phyloP scores from a whole-genome alignment of 257 asterid species.

The Paraleonurus japonicus region DNA sequence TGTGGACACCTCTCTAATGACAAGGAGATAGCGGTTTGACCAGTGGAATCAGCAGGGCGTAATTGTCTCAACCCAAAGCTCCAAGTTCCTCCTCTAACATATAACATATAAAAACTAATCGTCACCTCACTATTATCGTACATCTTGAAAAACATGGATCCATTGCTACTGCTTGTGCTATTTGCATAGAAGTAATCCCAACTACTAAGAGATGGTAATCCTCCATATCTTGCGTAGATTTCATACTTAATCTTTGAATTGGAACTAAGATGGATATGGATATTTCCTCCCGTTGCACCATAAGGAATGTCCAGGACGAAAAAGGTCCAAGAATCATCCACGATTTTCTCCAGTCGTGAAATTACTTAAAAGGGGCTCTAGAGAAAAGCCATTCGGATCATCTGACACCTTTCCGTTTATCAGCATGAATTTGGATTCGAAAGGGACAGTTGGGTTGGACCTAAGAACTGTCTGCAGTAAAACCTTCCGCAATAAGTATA shows the following conservation, averaged over 20 bases:
- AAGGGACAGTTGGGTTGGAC: constrained; percentile 56
- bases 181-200: constrained; percentile 86
- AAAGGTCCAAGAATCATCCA: constrained; percentile 66
- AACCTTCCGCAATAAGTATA: neutral
- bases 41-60: constrained; percentile 26
- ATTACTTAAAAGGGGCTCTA: constrained; percentile 82
- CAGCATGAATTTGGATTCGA: constrained; percentile 79
- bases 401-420: constrained; percentile 44
- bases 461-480: constrained; percentile 70
- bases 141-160: constrained; percentile 84
- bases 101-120: constrained; percentile 68
- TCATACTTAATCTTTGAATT: constrained; percentile 53
- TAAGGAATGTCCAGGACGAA: constrained; percentile 74
- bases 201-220: constrained; percentile 65
- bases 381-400: constrained; percentile 58
- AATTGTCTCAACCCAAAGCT: constrained; percentile 73
- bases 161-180: constrained; percentile 70
- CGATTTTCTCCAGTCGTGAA: constrained; percentile 38
- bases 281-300: constrained; percentile 81
- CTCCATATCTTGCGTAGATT: constrained; percentile 82
- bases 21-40: constrained; percentile 55
- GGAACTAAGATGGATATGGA: constrained; percentile 60
- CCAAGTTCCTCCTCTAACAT: constrained; percentile 84
- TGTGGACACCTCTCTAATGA: constrained; percentile 87
- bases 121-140: constrained; percentile 60